Evolutionary conservation across 2,329 filamentous ascomycete genomes (phyloP).

Genomic region (Eutypa lata): DNA sequence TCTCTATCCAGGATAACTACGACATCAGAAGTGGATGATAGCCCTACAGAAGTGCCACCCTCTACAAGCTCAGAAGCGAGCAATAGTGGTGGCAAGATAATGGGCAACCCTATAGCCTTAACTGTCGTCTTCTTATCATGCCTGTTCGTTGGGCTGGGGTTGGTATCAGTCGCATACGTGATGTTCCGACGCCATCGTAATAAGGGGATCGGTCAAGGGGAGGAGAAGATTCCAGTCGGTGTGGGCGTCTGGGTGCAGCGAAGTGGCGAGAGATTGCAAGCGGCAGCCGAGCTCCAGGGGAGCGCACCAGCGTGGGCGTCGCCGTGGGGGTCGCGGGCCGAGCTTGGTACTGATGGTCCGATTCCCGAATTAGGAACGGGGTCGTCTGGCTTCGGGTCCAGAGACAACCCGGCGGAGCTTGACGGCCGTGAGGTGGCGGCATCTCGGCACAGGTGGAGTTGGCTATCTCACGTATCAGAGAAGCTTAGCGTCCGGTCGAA

Average conservation of each 20-base stretch:
- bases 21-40: background rate
- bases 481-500: constrained; percentile 14
- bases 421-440: background rate
- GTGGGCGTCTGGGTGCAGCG: constrained; percentile 1
- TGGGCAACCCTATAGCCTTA: constrained; percentile 1
- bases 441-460: constrained; percentile 14
- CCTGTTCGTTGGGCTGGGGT: constrained; percentile 18
- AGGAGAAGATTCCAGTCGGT: background rate
- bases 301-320: background rate
- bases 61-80: background rate
- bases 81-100: background rate
- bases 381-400: constrained; percentile 14
- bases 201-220: background rate
- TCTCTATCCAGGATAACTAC: no score
- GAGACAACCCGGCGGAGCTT: constrained; percentile 25
- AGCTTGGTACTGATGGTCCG: constrained; percentile 22
- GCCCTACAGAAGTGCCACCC: background rate
- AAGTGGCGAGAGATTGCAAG: background rate
- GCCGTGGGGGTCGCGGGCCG: constrained; percentile 13
- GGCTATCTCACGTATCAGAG: constrained; percentile 18
- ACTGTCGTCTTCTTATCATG: constrained; percentile 19
- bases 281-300: background rate
- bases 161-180: constrained; percentile 8
- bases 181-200: constrained; percentile 16
- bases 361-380: constrained; percentile 17